Evolutionary conservation across 2,329 filamentous ascomycete genomes (phyloP).

Genomic region (Ramularia collo-cygni): DNA sequence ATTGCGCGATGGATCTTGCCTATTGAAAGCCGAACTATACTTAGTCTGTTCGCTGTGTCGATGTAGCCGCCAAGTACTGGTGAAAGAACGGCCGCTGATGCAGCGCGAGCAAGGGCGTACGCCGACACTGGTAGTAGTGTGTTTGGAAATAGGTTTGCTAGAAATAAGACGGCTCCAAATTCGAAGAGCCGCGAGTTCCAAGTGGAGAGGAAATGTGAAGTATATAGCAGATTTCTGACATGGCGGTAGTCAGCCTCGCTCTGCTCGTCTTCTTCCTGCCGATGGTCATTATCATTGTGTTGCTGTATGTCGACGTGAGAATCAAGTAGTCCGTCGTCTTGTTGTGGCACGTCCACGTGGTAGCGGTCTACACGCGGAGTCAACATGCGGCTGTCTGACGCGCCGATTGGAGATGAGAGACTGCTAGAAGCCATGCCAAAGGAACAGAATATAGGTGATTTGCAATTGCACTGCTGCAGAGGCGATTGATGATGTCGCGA

Average conservation of each 20-base stretch:
- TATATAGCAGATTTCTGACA: slow-evolving; percentile 30
- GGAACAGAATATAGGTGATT: too few relatives aligned
- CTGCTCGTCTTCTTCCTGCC: neutral
- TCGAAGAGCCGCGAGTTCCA: slow-evolving; percentile 46
- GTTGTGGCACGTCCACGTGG: too few relatives aligned
- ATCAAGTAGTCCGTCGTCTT: too few relatives aligned
- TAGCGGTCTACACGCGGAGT: too few relatives aligned
- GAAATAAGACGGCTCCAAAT: slow-evolving; percentile 45
- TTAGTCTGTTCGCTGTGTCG: slow-evolving; percentile 44
- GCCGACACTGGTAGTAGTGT: slow-evolving; percentile 61
- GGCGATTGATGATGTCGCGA: too few relatives aligned
- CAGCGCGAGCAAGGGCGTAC: slow-evolving; percentile 59
- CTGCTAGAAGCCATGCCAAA: too few relatives aligned
- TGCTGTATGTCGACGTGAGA: too few relatives aligned
- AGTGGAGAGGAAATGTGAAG: slow-evolving; percentile 42
- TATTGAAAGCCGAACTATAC: slow-evolving; percentile 36
- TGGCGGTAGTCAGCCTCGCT: slow-evolving; percentile 4
- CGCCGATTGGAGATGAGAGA: too few relatives aligned
- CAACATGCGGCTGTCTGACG: too few relatives aligned
- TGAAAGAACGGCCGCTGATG: slow-evolving; percentile 52
- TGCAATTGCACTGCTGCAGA: too few relatives aligned
- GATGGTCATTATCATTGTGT: too few relatives aligned
- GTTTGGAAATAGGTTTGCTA: slow-evolving; percentile 39
- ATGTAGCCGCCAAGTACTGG: slow-evolving; percentile 53
- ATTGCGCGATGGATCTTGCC: slow-evolving; percentile 10